Evolutionary conservation across 2,329 filamentous ascomycete species (phyloP), one percentile per base, ranked within the genome.

Genomic region (Penicillium sp.): DNA sequence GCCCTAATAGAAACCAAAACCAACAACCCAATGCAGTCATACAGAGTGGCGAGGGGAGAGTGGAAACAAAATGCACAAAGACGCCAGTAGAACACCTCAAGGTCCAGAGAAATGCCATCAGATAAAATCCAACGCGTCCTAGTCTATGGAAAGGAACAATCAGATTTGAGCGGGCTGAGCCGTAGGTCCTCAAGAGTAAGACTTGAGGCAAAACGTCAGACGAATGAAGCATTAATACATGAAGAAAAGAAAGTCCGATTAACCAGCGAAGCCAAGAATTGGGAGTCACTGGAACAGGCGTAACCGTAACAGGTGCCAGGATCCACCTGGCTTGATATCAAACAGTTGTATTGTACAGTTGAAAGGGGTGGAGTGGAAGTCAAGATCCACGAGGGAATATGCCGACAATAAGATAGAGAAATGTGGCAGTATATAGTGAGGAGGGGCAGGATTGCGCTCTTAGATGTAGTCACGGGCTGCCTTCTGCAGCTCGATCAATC

Each of bases 401-500:
- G 52, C 63, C 60, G 58, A 49, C 51, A 61, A 58, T 58, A 61
- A 53, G 50, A 23, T 27, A 49, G 38, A 53, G 45, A 45, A 23
- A 38, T 50, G 36, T 49, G 41, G 45, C n/a, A 21, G 17, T 19
- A 19, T 53, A 42, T 47, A 39, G 54, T 35, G 35, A 53, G 47
- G n/a, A 53, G 39, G 39, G 25, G 23, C 19, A 12, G 4, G 9
- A 19, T 51, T 45, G 35, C 29, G 39, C 31, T 17, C 61, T 86
- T 80, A 90, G 64, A 89, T 87, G 69, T 89, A 97, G 79, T 99
- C 94, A 70, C 94, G 86, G 55, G 90, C 93, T 75, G 91, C 96
- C 87, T 99, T 99, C 78, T 99, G 94, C 81, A 99, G 86, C 80
- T 99, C 94, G 72, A 99, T 97, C 75, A 99, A 81, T 70, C 93